Evolutionary conservation across 2,329 filamentous ascomycete species (phyloP).

Genomic region (Claviceps humidiphila): DNA sequence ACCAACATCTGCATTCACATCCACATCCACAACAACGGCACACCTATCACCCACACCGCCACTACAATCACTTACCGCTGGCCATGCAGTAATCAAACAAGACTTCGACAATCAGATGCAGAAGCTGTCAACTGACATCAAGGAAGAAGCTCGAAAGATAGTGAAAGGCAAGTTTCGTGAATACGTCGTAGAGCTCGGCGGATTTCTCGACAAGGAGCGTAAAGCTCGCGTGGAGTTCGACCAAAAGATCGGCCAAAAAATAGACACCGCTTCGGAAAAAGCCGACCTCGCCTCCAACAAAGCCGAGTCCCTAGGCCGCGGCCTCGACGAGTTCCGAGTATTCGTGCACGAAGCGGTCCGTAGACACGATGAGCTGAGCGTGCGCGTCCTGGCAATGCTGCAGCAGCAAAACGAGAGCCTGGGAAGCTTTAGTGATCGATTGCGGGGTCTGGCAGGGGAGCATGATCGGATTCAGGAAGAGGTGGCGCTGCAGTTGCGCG

Average conservation of each 20-base stretch:
- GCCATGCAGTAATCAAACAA: background rate
- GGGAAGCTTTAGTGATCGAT: background rate
- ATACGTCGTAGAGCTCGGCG: background rate
- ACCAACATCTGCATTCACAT: background rate
- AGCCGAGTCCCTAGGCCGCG: constrained; percentile 1
- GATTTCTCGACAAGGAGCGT: constrained; percentile 12
- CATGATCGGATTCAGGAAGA: constrained; percentile 10
- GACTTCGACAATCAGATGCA: constrained; percentile 2
- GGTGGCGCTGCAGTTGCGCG: constrained; percentile 22
- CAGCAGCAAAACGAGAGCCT: background rate
- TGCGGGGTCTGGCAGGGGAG: background rate
- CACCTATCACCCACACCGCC: background rate
- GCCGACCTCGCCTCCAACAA: constrained; percentile 1
- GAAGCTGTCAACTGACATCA: background rate
- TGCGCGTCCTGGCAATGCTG: background rate
- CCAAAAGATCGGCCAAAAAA: background rate
- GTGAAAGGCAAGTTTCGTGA: too few species aligned
- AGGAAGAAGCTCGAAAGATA: background rate
- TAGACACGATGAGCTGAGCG: background rate
- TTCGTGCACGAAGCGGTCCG: background rate
- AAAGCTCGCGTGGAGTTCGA: constrained; percentile 3
- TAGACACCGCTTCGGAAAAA: background rate
- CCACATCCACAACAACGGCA: background rate
- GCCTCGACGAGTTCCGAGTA: constrained; percentile 1
- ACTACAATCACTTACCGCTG: background rate